Base-by-base conservation (phyloP, 139 green algal species). In the Monoraphidium neglectum region DNA sequence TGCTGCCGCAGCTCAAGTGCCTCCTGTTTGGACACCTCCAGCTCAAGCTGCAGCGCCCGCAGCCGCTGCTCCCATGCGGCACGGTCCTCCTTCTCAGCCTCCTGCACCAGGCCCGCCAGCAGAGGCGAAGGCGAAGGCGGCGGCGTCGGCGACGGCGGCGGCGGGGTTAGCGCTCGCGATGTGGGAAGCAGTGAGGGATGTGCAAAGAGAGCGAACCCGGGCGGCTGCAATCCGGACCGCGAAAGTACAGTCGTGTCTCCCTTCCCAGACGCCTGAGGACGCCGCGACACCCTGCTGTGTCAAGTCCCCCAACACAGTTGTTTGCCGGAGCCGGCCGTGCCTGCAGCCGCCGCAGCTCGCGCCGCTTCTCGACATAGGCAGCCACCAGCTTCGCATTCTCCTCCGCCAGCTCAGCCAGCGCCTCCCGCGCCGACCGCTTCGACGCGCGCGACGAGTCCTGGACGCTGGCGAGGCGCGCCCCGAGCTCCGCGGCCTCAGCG, bases 301-400 rank as follows among this genome's bases (percentile, higher is more conserved):
- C n/a, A n/a, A n/a, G n/a, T n/a, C n/a, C n/a, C n/a, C n/a, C n/a
- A n/a, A n/a, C n/a, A n/a, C 28, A 68, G 5, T 36, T 10, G 36
- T 46, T 46, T 33, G 4, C 32, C 12, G 30, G 33, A 18, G 33
- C 5, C 64, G 33, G 13, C 21, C 38, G 2, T 28, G 70, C 72
- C 72, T 77, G 59, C 60, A 77, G 43, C 43, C 74, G 63, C 40
- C 77, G 64, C 26, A 85, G 53, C 57, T 90, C 82, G 13, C 83
- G 67, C 67, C 88, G 88, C 77, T 86, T 88, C 43, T 84, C 79
- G 1, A 80, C 74, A 69, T 85, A 87, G 24, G 77, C 83, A 28
- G 49, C 62, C 0, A 87, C 83, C 36, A 90, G 74, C 63, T 78
- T 78, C 0, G 85, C 85, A 67, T 90, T 90, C 63, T 90, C 82